These are phyloP conservation scores for Tricholoma saponaceum DNA, from an alignment of 768 basidiomycete genomes.

Conservation along the genomic window DNA sequence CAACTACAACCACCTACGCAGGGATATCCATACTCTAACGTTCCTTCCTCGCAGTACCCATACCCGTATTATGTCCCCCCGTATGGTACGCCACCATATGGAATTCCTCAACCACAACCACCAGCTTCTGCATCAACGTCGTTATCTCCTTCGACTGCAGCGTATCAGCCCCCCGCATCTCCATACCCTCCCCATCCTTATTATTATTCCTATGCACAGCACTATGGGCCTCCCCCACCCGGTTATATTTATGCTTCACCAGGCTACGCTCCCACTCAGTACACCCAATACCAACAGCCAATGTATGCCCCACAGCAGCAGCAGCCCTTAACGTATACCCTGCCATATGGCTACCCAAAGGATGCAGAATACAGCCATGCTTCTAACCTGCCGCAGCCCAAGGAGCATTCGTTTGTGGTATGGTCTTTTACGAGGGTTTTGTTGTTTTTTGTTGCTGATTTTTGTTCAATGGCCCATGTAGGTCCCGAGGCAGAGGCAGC, in stretches of 20 bases:
- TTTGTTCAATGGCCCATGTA: background rate
- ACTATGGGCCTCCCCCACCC: conserved; percentile 1
- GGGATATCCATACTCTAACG: conserved; percentile 5
- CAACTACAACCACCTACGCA: conserved; percentile 2
- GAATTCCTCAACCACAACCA: conserved; percentile 1
- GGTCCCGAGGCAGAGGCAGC: background rate
- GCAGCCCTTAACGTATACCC: background rate
- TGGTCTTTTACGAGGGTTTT: background rate
- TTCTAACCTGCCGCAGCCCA: background rate
- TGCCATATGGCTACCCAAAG: conserved; percentile 4
- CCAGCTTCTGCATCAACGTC: conserved; percentile 9
- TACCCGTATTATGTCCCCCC: conserved; percentile 37
- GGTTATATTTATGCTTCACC: background rate
- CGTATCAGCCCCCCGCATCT: conserved; percentile 5
- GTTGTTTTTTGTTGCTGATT: background rate
- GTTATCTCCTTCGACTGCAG: background rate
- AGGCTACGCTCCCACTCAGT: background rate
- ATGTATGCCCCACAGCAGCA: conserved; percentile 1
- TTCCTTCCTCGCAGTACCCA: conserved; percentile 17
- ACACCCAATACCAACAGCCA: conserved; percentile 15
- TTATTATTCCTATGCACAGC: conserved; percentile 4
- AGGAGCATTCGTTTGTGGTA: background rate
- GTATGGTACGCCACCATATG: conserved; percentile 24
- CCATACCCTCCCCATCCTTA: conserved; percentile 14
- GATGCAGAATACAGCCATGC: background rate